These are phyloP conservation scores for Phytophthora multivora DNA, from an alignment of 352 stramenopile species.

Conservation along the genomic window DNA sequence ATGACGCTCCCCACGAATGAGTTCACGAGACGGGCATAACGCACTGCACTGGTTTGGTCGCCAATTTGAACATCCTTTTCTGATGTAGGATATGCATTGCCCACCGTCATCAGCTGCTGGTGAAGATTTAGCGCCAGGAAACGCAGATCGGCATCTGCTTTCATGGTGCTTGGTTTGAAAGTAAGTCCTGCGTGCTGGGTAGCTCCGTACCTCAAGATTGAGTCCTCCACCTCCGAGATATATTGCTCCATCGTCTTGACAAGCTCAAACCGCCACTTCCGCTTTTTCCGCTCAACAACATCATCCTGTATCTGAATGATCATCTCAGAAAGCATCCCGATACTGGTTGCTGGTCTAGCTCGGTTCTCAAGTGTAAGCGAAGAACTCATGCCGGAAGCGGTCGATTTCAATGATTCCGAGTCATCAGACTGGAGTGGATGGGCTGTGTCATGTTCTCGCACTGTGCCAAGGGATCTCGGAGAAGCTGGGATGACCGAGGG, in stretches of 20 bases:
- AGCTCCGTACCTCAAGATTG: slow-evolving; percentile 75
- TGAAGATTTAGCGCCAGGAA: slow-evolving; percentile 88
- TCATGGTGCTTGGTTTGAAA: slow-evolving; percentile 90
- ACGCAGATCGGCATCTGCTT: slow-evolving; percentile 74
- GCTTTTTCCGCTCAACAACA: slow-evolving; percentile 75
- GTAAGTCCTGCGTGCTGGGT: slow-evolving; percentile 70
- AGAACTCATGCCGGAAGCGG: slow-evolving; percentile 13
- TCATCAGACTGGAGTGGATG: slow-evolving; percentile 19
- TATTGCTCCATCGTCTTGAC: slow-evolving; percentile 82
- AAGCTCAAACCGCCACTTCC: slow-evolving; percentile 79
- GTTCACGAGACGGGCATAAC: slow-evolving; percentile 60
- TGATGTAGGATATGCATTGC: slow-evolving; percentile 68
- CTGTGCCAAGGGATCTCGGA: slow-evolving; percentile 34
- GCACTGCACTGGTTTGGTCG: slow-evolving; percentile 38
- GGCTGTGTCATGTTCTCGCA: slow-evolving; percentile 38
- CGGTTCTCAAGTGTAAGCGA: slow-evolving; percentile 23
- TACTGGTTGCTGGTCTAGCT: slow-evolving; percentile 44
- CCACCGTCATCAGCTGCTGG: slow-evolving; percentile 82
- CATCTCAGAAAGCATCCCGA: slow-evolving; percentile 85
- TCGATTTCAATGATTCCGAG: slow-evolving; percentile 12
- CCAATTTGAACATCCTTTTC: slow-evolving; percentile 54
- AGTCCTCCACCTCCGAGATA: slow-evolving; percentile 78
- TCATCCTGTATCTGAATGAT: slow-evolving; percentile 89
- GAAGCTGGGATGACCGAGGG: slow-evolving; percentile 31
- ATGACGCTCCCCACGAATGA: slow-evolving; percentile 58